phyloP scores from a whole-genome alignment of 2,329 filamentous ascomycete genomes.

The Fusarium keratoplasticum region DNA sequence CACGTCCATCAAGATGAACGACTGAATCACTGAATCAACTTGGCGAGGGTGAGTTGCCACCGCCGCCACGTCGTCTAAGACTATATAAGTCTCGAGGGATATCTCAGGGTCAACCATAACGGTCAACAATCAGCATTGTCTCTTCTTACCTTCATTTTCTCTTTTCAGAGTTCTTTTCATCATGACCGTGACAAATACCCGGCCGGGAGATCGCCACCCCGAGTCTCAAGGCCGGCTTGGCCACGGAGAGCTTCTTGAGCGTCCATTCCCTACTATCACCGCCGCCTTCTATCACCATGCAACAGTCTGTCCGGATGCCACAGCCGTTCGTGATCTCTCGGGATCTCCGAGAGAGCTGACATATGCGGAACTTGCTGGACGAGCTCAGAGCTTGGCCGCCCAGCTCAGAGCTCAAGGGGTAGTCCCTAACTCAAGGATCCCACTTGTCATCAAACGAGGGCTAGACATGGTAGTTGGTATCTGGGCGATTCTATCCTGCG shows the following conservation, averaged over 20 bases:
- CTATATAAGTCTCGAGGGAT: slow-evolving; percentile 34
- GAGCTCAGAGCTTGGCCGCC: slow-evolving; percentile 56
- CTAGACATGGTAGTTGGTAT: slow-evolving; percentile 69
- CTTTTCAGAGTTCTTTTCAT: neutral
- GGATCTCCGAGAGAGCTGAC: slow-evolving; percentile 51
- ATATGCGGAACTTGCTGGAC: slow-evolving; percentile 57
- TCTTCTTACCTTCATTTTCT: slow-evolving; percentile 7
- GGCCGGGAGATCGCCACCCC: slow-evolving; percentile 6
- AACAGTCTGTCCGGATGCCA: slow-evolving; percentile 49
- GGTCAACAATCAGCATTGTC: slow-evolving; percentile 32
- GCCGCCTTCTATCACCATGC: slow-evolving; percentile 55
- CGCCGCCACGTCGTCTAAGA: slow-evolving; percentile 24
- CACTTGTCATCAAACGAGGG: slow-evolving; percentile 66
- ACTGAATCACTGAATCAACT: slow-evolving; percentile 16
- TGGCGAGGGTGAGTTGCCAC: slow-evolving; percentile 26
- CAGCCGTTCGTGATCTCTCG: slow-evolving; percentile 54
- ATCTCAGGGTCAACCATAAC: slow-evolving; percentile 34
- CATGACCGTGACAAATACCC: slow-evolving; percentile 10
- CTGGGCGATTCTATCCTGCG: slow-evolving; percentile 65
- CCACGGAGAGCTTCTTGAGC: slow-evolving; percentile 34
- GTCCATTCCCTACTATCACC: slow-evolving; percentile 54
- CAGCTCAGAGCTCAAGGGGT: slow-evolving; percentile 55
- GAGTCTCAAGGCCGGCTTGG: slow-evolving; percentile 21
- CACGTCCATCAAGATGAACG: slow-evolving; percentile 13
- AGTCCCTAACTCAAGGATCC: slow-evolving; percentile 59